These are phyloP conservation scores for Fusarium mangiferae DNA, from an alignment of 2,329 filamentous ascomycete species.

Conservation along the genomic window DNA sequence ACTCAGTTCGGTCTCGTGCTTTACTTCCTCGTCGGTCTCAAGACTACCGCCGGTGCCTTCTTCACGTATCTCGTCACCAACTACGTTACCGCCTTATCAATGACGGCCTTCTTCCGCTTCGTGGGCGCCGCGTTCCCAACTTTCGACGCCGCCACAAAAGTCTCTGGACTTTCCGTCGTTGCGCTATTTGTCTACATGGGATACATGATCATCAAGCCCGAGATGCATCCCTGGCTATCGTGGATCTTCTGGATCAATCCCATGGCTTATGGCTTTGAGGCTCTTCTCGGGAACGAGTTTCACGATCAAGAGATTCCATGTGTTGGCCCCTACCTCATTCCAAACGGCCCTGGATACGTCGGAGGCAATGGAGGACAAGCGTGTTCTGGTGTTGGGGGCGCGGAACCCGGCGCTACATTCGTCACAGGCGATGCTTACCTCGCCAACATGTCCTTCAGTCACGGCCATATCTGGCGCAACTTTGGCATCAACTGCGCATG, in stretches of 20 bases:
- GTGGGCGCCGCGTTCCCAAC: constrained; percentile 65
- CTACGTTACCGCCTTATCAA: constrained; percentile 48
- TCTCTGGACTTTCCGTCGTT: constrained; percentile 61
- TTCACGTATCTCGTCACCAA: constrained; percentile 68
- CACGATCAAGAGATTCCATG: constrained; percentile 64
- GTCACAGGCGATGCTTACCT: constrained; percentile 69
- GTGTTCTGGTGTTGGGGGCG: constrained; percentile 70
- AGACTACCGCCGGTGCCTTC: constrained; percentile 61
- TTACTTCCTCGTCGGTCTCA: constrained; percentile 72
- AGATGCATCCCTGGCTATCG: constrained; percentile 71
- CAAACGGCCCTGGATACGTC: constrained; percentile 59
- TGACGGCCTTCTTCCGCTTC: constrained; percentile 68
- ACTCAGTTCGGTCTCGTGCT: constrained; percentile 65
- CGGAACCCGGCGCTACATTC: constrained; percentile 56
- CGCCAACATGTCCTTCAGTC: constrained; percentile 62
- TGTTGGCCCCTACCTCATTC: constrained; percentile 60
- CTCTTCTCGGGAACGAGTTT: constrained; percentile 77
- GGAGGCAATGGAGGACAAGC: constrained; percentile 54
- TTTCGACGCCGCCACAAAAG: constrained; percentile 69
- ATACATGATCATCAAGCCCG: constrained; percentile 69
- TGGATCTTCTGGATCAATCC: constrained; percentile 75
- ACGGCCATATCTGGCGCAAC: constrained; percentile 66
- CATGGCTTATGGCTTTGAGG: constrained; percentile 75
- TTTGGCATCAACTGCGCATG: constrained; percentile 71
- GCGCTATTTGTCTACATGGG: constrained; percentile 70